Evolutionary conservation across 2,329 filamentous ascomycete genomes (phyloP).

Genomic region (Colletotrichum spaethianum): DNA sequence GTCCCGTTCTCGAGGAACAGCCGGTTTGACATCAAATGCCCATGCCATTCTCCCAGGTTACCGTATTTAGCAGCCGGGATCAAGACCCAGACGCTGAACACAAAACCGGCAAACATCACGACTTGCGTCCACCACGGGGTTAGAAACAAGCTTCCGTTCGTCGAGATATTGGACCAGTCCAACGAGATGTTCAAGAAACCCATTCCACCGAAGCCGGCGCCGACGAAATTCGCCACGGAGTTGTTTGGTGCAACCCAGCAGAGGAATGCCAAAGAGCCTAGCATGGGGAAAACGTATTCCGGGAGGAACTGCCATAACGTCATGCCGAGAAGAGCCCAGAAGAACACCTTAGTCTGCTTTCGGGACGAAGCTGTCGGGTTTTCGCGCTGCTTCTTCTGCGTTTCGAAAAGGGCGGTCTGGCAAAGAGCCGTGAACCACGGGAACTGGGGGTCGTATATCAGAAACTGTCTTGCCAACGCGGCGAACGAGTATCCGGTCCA

Average conservation of each 20-base stretch:
- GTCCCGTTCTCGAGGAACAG: slow-evolving; percentile 65
- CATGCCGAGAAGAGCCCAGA: slow-evolving; percentile 64
- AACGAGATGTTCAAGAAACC: slow-evolving; percentile 73
- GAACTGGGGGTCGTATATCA: slow-evolving; percentile 70
- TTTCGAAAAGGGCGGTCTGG: slow-evolving; percentile 72
- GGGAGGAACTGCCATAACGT: slow-evolving; percentile 49
- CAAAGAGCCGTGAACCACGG: slow-evolving; percentile 50
- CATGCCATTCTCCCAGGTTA: slow-evolving; percentile 61
- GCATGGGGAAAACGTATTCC: slow-evolving; percentile 35
- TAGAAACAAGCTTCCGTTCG: slow-evolving; percentile 63
- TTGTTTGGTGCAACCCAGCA: slow-evolving; percentile 74
- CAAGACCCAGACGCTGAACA: slow-evolving; percentile 70
- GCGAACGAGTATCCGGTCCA: slow-evolving; percentile 73
- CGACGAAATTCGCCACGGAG: slow-evolving; percentile 71
- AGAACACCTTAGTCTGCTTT: slow-evolving; percentile 71
- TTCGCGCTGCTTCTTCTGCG: slow-evolving; percentile 66
- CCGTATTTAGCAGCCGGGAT: slow-evolving; percentile 73
- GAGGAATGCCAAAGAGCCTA: slow-evolving; percentile 62
- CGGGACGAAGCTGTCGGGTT: slow-evolving; percentile 63
- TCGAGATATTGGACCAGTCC: slow-evolving; percentile 62
- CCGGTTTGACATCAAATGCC: slow-evolving; percentile 71
- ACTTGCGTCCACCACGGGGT: slow-evolving; percentile 67
- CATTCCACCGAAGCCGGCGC: slow-evolving; percentile 70
- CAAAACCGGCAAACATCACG: slow-evolving; percentile 68
- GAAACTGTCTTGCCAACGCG: slow-evolving; percentile 68